These are phyloP conservation scores for Sugiyamaella valdiviana DNA, from an alignment of 805 yeast species.

Conservation along the genomic window DNA sequence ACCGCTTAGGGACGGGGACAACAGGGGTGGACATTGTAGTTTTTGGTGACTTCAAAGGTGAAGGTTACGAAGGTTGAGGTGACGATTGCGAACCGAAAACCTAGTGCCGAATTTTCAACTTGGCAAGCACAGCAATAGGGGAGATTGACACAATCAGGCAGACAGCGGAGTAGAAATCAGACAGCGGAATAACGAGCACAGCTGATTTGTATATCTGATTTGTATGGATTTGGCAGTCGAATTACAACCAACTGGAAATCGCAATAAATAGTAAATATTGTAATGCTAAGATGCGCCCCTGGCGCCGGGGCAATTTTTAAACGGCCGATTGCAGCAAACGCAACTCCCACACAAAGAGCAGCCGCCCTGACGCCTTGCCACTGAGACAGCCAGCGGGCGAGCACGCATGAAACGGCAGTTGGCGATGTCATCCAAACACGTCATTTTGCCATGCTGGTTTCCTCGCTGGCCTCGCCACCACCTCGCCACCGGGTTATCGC, in stretches of 20 bases:
- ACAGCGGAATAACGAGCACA: too few relatives aligned
- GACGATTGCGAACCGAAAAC: too few relatives aligned
- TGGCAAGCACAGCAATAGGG: too few relatives aligned
- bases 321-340: not conserved
- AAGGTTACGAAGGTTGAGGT: too few relatives aligned
- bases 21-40: not conserved
- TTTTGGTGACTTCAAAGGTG: too few relatives aligned
- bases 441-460: not conserved
- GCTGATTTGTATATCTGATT: too few relatives aligned
- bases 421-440: not conserved
- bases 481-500: not conserved
- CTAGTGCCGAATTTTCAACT: too few relatives aligned
- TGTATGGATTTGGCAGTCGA: too few relatives aligned
- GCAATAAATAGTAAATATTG: not conserved
- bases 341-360: not conserved
- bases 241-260: too few relatives aligned
- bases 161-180: too few relatives aligned
- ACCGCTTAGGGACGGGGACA: not conserved
- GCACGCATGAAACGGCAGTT: not conserved
- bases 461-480: not conserved
- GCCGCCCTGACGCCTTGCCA: not conserved
- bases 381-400: not conserved
- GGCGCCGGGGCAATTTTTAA: not conserved
- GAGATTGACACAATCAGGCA: too few relatives aligned
- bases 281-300: not conserved